These are phyloP conservation scores for Catharanthus roseus DNA, from an alignment of 257 asterid genomes.

Conservation along the genomic window DNA sequence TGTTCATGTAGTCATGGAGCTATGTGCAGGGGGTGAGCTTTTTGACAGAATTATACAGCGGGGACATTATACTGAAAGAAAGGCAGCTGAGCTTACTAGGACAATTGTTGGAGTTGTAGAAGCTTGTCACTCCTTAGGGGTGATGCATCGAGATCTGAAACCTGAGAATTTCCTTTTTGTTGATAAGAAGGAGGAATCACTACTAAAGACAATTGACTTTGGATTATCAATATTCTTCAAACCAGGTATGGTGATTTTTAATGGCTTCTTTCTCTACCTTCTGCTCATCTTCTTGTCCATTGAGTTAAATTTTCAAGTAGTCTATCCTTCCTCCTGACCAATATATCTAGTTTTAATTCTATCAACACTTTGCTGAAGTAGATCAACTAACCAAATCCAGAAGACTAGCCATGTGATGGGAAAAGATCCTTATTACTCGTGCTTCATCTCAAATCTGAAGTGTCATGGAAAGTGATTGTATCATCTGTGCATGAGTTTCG, in stretches of 20 bases:
- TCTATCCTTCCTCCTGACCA: not conserved
- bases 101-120: constrained; percentile 91
- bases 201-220: constrained; percentile 86
- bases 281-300: not conserved
- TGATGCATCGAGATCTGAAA: constrained; percentile 97
- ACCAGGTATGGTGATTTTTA: constrained; percentile 51
- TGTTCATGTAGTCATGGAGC: constrained; percentile 91
- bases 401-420: not conserved
- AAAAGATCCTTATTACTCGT: not conserved
- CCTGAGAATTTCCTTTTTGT: constrained; percentile 90
- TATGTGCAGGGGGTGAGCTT: constrained; percentile 93
- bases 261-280: not conserved
- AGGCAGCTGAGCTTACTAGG: constrained; percentile 96
- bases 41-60: constrained; percentile 86
- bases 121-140: constrained; percentile 92
- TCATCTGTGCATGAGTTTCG: not conserved
- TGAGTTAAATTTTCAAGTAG: not conserved
- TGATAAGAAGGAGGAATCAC: constrained; percentile 81
- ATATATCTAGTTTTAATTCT: not conserved
- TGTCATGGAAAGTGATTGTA: not conserved
- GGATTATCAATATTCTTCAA: constrained; percentile 89
- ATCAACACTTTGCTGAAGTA: not conserved
- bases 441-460: not conserved
- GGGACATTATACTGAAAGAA: constrained; percentile 90
- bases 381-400: not conserved